Evolutionary conservation across 768 basidiomycete genomes (phyloP).

Genomic region (Steccherinum ochraceum): DNA sequence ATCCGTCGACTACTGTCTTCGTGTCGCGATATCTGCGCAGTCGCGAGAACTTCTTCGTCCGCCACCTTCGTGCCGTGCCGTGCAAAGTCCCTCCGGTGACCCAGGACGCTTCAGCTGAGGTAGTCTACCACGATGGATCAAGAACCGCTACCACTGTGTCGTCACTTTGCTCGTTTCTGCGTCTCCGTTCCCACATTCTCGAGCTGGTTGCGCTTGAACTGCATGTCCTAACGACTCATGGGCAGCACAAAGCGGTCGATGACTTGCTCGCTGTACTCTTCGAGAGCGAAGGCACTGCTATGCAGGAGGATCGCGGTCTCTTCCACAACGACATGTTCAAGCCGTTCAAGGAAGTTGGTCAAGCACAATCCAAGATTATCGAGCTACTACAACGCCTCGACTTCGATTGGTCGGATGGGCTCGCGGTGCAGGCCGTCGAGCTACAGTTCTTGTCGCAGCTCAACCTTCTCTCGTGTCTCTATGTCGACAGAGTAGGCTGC

Average conservation of each 20-base stretch:
- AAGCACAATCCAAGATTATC: constrained; percentile 79
- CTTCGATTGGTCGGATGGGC: constrained; percentile 82
- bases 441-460: constrained; percentile 61
- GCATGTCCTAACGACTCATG: constrained; percentile 76
- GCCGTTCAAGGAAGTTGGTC: constrained; percentile 68
- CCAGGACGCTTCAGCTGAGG: constrained; percentile 48
- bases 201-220: constrained; percentile 85
- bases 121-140: constrained; percentile 67
- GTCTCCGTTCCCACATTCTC: constrained; percentile 77
- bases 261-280: constrained; percentile 81
- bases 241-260: constrained; percentile 64
- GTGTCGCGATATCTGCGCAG: constrained; percentile 84
- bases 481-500: constrained; percentile 65
- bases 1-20: constrained; percentile 74
- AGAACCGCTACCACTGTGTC: constrained; percentile 62
- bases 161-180: constrained; percentile 69
- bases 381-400: constrained; percentile 83
- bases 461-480: constrained; percentile 65
- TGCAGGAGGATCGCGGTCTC: constrained; percentile 35
- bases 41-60: constrained; percentile 81
- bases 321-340: constrained; percentile 42
- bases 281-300: constrained; percentile 46
- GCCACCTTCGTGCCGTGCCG: constrained; percentile 77
- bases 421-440: constrained; percentile 49
- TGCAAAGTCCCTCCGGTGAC: constrained; percentile 48